Evolutionary conservation across 1,139 yeast genomes (phyloP).

Genomic region (Hemisphaericaspora lyxosophila): DNA sequence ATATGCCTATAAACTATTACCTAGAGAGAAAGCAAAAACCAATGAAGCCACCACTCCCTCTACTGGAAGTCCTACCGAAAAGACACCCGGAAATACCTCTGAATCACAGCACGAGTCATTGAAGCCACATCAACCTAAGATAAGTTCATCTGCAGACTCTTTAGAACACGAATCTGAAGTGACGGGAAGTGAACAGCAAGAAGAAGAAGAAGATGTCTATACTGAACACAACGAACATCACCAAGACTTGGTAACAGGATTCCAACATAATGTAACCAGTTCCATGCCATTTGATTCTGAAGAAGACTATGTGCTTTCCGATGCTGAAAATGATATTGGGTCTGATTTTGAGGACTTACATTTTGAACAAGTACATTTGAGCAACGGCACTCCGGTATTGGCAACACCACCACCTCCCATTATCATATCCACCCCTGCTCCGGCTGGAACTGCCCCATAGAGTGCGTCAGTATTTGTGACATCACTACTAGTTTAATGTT

Average conservation of each 20-base stretch:
- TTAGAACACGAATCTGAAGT: background rate
- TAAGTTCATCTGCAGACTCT: conserved; percentile 3
- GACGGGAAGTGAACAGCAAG: background rate
- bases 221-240: conserved; percentile 5
- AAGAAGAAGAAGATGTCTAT: background rate
- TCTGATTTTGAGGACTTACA: conserved; percentile 14
- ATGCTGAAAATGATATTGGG: conserved; percentile 25
- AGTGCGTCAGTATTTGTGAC: background rate
- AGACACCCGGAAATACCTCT: too few species aligned
- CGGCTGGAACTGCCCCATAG: conserved; percentile 13
- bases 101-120: too few species aligned
- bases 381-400: background rate
- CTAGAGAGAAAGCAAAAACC: conserved; percentile 28
- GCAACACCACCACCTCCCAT: conserved; percentile 19
- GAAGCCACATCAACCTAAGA: conserved; percentile 7
- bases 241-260: conserved; percentile 29
- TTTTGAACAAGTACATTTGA: conserved; percentile 10
- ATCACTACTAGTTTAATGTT: background rate
- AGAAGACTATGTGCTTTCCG: conserved; percentile 31
- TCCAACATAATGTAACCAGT: conserved; percentile 22
- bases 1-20: conserved; percentile 75
- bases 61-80: background rate
- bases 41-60: background rate
- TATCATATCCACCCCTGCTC: conserved; percentile 25
- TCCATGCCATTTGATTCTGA: conserved; percentile 28